phyloP scores from a whole-genome alignment of 371 early-diverging fungal species.

The Apophysomyces variabilis region DNA sequence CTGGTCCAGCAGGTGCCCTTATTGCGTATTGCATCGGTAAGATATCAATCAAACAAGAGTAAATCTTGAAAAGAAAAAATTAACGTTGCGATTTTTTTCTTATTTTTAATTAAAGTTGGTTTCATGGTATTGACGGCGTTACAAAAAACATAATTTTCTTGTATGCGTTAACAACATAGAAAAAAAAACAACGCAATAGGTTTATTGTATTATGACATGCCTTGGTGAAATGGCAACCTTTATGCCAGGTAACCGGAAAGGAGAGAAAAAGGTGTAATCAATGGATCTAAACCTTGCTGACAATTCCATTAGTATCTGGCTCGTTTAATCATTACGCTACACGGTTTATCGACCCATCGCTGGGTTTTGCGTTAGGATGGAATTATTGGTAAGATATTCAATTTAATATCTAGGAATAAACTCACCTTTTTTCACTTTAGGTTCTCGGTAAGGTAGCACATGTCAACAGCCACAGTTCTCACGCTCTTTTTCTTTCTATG shows the following conservation, averaged over 20 bases:
- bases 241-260: constrained; percentile 41
- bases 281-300: constrained; percentile 15
- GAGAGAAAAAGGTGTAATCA: background rate
- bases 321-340: constrained; percentile 84
- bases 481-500: constrained; percentile 1
- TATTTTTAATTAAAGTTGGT: constrained; percentile 27
- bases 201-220: constrained; percentile 80
- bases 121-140: constrained; percentile 37
- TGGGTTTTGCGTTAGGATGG: constrained; percentile 78
- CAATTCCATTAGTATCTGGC: constrained; percentile 76
- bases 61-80: constrained; percentile 10
- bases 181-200: constrained; percentile 44
- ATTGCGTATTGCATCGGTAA: constrained; percentile 73
- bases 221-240: constrained; percentile 88
- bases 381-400: constrained; percentile 53
- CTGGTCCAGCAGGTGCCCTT: constrained; percentile 82
- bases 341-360: constrained; percentile 82
- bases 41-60: constrained; percentile 26
- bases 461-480: constrained; percentile 3
- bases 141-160: background rate
- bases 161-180: background rate
- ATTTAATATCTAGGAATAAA: background rate
- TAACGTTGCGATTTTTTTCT: constrained; percentile 16
- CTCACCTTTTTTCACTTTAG: constrained; percentile 20
- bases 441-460: constrained; percentile 40